Evolutionary conservation across 352 stramenopile genomes (phyloP), one percentile per base, ranked within the genome.

Genomic region (Phytophthora pinifolia): DNA sequence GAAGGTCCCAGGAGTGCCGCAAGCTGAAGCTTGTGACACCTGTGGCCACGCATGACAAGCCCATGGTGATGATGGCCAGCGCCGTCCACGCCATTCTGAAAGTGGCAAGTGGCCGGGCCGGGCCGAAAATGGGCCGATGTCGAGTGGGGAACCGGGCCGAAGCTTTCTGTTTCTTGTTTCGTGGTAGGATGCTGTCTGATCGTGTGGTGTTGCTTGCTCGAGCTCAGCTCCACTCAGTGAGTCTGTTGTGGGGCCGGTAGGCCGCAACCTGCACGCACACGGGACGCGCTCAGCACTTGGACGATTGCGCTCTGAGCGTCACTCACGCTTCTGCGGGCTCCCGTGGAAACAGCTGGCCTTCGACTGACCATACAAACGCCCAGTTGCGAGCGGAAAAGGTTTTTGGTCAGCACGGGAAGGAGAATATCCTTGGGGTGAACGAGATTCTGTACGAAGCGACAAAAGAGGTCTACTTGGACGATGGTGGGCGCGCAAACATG

Each of bases 1-100:
- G 70, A 39, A 82, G 35, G 45, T 82, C 72, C 69, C 71, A 82
- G n/a, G 56, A 56, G 15, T 55, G 63, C 5, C 70, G 62, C 14
- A 85, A 59, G 8, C 54, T 70, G 52, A 75, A 51, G 35, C 59
- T 74, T n/a, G 71, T 79, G 33, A 71, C 41, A 3, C 69, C 66
- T 22, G 74, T 78, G 46, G 74, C 59, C 9, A 68, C 35, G 25
- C 62, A 70, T 4, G 74, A 84, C 13, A 63, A 22, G 4, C 29
- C 42, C 36, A 75, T 64, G 14, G 53, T 62, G 37, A 53, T 32
- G 46, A 68, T 54, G 9, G 67, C 71, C 31, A 80, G 18, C 18
- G 31, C 14, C 27, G 69, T 74, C 70, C 70, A 80, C 22, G 53
- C 25, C 60, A 70, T 66, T 20, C 22, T 27, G 22, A 27, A 27